phyloP scores from a whole-genome alignment of 495 filamentous ascomycete species.

The Aspergillus saccharolyticus region DNA sequence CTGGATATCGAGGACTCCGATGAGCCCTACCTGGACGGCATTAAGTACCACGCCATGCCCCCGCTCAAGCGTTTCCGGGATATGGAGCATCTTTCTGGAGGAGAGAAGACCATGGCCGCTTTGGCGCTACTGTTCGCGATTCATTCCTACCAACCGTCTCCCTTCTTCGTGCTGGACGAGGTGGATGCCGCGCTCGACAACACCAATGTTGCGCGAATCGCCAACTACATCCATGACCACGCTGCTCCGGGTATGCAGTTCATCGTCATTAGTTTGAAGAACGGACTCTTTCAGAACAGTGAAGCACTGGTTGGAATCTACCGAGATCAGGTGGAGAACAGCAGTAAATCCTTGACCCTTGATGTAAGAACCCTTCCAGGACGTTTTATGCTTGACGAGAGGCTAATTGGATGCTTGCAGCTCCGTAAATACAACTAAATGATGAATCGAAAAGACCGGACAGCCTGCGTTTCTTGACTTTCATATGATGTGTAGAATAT shows the following conservation, averaged over 20 bases:
- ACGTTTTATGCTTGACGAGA: slow-evolving; percentile 10
- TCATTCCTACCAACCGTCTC: slow-evolving; percentile 86
- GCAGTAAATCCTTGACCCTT: slow-evolving; percentile 79
- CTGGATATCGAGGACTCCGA: slow-evolving; percentile 90
- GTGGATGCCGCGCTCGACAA: slow-evolving; percentile 97
- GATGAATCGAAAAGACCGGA: background rate
- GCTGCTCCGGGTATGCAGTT: slow-evolving; percentile 98
- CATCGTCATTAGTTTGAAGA: slow-evolving; percentile 94
- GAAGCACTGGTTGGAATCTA: slow-evolving; percentile 94
- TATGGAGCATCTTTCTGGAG: slow-evolving; percentile 97
- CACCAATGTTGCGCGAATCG: slow-evolving; percentile 91
- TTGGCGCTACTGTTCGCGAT: slow-evolving; percentile 93
- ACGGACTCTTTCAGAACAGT: slow-evolving; percentile 86
- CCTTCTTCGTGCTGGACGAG: slow-evolving; percentile 98
- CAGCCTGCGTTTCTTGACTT: background rate
- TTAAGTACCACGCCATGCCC: slow-evolving; percentile 98
- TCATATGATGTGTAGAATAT: slow-evolving; percentile 16
- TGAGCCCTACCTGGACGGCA: slow-evolving; percentile 85
- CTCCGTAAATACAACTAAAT: slow-evolving; percentile 44
- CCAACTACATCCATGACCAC: slow-evolving; percentile 89
- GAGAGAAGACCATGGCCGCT: slow-evolving; percentile 98
- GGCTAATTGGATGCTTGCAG: slow-evolving; percentile 18
- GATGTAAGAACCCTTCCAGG: slow-evolving; percentile 64
- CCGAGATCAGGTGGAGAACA: slow-evolving; percentile 88
- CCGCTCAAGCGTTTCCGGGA: slow-evolving; percentile 97